These are phyloP conservation scores for Annulohypoxylon bovei DNA, from an alignment of 495 filamentous ascomycete species.

Conservation along the genomic window DNA sequence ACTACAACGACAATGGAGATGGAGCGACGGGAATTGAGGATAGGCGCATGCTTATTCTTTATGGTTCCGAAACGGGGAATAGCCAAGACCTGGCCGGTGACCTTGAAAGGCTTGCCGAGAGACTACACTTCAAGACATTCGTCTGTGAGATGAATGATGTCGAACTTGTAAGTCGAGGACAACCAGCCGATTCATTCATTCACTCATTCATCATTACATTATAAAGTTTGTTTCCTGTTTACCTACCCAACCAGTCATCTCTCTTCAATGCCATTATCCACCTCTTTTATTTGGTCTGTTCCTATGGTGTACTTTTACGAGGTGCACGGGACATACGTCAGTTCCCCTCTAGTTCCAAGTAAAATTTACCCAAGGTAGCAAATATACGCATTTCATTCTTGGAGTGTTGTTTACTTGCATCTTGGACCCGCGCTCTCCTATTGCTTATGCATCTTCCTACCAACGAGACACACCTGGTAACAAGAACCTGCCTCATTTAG, in stretches of 20 bases:
- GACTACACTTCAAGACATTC: slow-evolving; percentile 78
- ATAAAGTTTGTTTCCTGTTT: neutral
- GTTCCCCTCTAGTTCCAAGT: slow-evolving; percentile 10
- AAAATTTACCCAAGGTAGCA: slow-evolving; percentile 16
- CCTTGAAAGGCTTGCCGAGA: slow-evolving; percentile 73
- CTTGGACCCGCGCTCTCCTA: slow-evolving; percentile 8
- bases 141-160: slow-evolving; percentile 80
- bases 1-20: slow-evolving; percentile 10
- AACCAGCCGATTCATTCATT: neutral
- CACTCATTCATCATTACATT: neutral
- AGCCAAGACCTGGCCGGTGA: slow-evolving; percentile 89
- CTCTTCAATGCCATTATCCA: neutral
- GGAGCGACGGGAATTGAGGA: slow-evolving; percentile 36
- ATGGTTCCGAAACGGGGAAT: slow-evolving; percentile 95
- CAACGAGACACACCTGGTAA: slow-evolving; percentile 27
- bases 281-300: neutral
- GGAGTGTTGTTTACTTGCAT: slow-evolving; percentile 15
- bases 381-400: neutral
- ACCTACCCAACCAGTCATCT: neutral
- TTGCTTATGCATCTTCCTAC: slow-evolving; percentile 9
- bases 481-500: slow-evolving; percentile 45
- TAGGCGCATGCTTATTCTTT: slow-evolving; percentile 80
- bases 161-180: slow-evolving; percentile 68
- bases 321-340: slow-evolving; percentile 29
- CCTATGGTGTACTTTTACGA: slow-evolving; percentile 11